Percentiles rank a stretch among this genome's conserved stretches.
Conservation (phyloP, 108 stramenopile genomes). For the Nannochloropsis gaditana region DNA sequence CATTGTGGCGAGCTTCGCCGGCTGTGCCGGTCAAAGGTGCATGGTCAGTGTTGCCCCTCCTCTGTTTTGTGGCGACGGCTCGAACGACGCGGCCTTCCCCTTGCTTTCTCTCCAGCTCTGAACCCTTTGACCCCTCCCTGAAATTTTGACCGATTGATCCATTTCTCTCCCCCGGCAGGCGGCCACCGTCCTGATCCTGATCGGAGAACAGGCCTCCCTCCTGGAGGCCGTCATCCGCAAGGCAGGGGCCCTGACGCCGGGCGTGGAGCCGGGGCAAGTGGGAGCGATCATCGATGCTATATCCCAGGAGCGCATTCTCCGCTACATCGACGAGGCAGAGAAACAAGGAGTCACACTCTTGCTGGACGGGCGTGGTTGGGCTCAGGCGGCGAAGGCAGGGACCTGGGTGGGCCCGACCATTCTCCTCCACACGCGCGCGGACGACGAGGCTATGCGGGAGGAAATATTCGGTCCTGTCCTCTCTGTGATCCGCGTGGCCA, state of each 20-base stretch:
- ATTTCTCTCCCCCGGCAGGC: conserved; percentile 59
- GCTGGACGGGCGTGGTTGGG: conserved; percentile 81
- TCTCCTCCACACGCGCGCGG: conserved; percentile 60
- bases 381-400: conserved; percentile 48
- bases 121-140: neutral
- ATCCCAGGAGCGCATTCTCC: conserved; percentile 67
- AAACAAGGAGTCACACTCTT: conserved; percentile 67
- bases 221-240: conserved; percentile 63
- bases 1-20: conserved; percentile 77
- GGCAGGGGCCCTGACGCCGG: conserved; percentile 65
- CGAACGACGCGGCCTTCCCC: neutral
- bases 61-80: neutral
- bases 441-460: conserved; percentile 69
- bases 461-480: conserved; percentile 93
- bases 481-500: conserved; percentile 61
- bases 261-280: conserved; percentile 71
- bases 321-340: conserved; percentile 72
- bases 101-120: neutral
- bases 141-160: too few relatives aligned
- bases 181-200: conserved; percentile 80
- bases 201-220: conserved; percentile 60
- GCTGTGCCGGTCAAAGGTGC: conserved; percentile 43
- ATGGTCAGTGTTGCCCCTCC: conserved; percentile 17
- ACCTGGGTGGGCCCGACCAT: conserved; percentile 87
- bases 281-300: conserved; percentile 81